phyloP scores from a whole-genome alignment of 345 rosid genomes.

The Xanthoceras sorbifolium region DNA sequence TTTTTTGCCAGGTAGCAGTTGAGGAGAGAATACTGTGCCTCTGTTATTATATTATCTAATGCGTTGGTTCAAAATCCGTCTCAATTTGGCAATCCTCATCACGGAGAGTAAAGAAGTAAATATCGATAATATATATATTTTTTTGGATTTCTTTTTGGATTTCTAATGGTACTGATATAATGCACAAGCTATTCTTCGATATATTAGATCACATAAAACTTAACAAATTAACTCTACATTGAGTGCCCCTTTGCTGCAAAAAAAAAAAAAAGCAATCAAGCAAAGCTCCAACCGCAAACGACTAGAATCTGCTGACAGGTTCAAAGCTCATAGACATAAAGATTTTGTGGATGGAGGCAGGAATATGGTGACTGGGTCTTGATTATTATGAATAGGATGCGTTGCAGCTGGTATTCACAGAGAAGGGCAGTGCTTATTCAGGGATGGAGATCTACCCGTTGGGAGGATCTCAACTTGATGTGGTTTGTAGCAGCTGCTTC shows the following conservation, averaged over 20 bases:
- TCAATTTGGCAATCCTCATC: neutral
- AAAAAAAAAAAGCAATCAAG: neutral
- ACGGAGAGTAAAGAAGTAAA: too few relatives aligned
- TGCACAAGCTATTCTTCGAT: neutral
- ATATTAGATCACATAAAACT: too few relatives aligned
- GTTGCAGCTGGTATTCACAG: neutral
- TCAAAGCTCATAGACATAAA: neutral
- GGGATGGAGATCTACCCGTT: neutral
- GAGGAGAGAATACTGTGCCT: constrained; percentile 13
- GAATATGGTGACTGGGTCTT: too few relatives aligned
- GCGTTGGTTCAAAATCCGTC: neutral
- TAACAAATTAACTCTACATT: too few relatives aligned
- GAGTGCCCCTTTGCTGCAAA: too few relatives aligned
- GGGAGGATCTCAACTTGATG: constrained; percentile 1
- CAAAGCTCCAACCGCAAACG: neutral
- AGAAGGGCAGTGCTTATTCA: neutral
- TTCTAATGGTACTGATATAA: neutral
- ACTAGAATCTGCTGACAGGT: neutral
- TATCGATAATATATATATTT: neutral
- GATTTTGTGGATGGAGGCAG: neutral
- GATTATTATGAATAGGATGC: neutral
- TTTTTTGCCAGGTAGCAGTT: constrained; percentile 18
- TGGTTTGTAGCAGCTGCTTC: neutral
- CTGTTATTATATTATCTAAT: neutral
- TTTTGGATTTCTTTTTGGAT: too few relatives aligned